Evolutionary conservation across 305 asterid genomes (phyloP).

Genomic region (Fraxinus velutina): DNA sequence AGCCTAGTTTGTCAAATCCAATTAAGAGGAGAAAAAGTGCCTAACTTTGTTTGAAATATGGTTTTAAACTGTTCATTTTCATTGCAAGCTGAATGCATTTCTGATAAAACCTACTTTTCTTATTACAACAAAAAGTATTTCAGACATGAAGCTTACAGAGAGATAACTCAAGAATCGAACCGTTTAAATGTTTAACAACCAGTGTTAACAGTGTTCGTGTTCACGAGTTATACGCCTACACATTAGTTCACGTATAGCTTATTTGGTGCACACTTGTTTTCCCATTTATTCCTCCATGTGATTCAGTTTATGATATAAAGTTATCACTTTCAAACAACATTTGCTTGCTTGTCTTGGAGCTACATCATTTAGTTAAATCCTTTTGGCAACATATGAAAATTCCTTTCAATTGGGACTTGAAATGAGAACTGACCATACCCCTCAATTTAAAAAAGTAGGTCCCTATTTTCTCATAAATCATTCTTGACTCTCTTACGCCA

Average conservation of each 20-base stretch:
- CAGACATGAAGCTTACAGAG: not conserved
- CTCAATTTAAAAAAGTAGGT: conserved; percentile 11
- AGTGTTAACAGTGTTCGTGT: not conserved
- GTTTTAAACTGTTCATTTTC: not conserved
- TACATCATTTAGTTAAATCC: not conserved
- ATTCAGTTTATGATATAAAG: not conserved
- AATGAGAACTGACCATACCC: not conserved
- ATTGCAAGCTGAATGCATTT: not conserved
- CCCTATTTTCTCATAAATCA: not conserved
- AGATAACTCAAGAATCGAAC: not conserved
- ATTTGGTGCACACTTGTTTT: not conserved
- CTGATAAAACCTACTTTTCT: not conserved
- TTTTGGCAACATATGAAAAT: not conserved
- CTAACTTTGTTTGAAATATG: not conserved
- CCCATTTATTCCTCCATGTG: not conserved
- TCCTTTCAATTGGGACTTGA: conserved; percentile 6
- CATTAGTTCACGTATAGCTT: not conserved
- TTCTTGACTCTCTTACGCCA: conserved; percentile 25
- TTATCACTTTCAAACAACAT: not conserved
- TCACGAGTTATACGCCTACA: not conserved
- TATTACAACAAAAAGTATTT: not conserved
- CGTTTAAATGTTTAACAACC: not conserved
- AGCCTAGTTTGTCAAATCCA: not conserved
- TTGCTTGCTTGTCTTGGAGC: not conserved
- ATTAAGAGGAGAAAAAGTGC: not conserved